Conservation (phyloP, 2,329 filamentous ascomycete genomes). For the Aspergillus luchuensis region DNA sequence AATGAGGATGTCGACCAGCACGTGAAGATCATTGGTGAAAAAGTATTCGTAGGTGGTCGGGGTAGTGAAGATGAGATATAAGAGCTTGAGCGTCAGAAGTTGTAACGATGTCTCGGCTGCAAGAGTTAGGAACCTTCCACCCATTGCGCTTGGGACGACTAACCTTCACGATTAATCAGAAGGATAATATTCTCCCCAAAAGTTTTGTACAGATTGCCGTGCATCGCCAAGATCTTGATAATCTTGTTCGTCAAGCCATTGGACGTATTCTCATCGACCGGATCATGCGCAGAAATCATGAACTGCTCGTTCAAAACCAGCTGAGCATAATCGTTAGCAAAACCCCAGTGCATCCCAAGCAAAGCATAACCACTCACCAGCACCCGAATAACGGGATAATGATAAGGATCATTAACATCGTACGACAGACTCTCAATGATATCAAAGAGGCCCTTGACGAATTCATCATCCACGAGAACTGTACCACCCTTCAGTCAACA, state of each 20-base stretch:
- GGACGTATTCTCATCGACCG: conserved; percentile 41
- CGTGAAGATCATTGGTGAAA: conserved; percentile 94
- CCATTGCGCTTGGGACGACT: conserved; percentile 2
- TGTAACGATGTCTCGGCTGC: conserved; percentile 84
- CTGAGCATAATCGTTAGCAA: conserved; percentile 49
- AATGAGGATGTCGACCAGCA: conserved; percentile 92
- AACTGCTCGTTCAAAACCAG: conserved; percentile 98
- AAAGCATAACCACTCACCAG: conserved; percentile 60
- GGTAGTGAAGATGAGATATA: conserved; percentile 94
- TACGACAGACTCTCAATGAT: conserved; percentile 86
- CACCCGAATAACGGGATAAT: conserved; percentile 92
- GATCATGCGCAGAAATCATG: conserved; percentile 73
- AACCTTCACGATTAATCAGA: conserved; percentile 85
- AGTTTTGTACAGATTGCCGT: conserved; percentile 81
- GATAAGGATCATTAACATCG: conserved; percentile 88
- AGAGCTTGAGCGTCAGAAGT: conserved; percentile 90
- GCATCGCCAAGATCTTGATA: conserved; percentile 81
- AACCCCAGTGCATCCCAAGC: neutral
- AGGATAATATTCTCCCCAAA: conserved; percentile 98
- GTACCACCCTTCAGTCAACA: conserved; percentile 8
- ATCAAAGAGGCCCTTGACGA: conserved; percentile 79
- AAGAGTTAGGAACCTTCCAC: conserved; percentile 19
- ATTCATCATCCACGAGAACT: conserved; percentile 70
- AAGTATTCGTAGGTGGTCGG: conserved; percentile 94
- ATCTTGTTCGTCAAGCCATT: conserved; percentile 82